Percentiles rank a stretch among this genome's conserved stretches.
These are phyloP conservation scores for Iberis pinnata DNA, from an alignment of 345 rosid species.

Conservation along the genomic window DNA sequence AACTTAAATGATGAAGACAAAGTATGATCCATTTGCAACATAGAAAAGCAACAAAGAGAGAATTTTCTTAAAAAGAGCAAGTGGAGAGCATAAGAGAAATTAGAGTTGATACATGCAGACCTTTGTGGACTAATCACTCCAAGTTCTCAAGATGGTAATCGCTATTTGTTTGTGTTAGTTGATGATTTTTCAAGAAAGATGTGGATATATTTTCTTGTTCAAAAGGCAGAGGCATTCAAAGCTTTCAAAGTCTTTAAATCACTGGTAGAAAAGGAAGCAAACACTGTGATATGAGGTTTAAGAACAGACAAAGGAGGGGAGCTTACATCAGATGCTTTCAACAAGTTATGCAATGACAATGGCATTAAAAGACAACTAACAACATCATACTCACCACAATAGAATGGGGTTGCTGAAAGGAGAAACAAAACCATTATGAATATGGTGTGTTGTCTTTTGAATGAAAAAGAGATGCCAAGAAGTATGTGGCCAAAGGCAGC, in stretches of 20 bases:
- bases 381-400: not conserved
- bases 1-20: not conserved
- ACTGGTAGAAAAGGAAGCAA: not conserved
- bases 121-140: not conserved
- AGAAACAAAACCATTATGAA: not conserved
- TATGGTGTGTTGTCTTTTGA: not conserved
- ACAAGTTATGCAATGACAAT: not conserved
- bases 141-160: not conserved
- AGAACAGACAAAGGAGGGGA: not conserved
- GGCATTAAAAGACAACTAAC: not conserved
- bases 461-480: not conserved
- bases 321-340: not conserved
- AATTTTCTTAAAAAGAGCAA: not conserved
- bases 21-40: not conserved
- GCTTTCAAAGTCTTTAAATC: not conserved
- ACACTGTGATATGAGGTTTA: not conserved
- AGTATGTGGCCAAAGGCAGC: not conserved
- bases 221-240: not conserved
- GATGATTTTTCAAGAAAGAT: not conserved
- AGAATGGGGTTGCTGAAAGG: not conserved
- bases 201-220: not conserved
- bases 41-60: not conserved
- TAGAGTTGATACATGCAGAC: not conserved
- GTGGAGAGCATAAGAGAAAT: not conserved
- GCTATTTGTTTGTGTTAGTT: not conserved